Evolutionary conservation across 2,329 filamentous ascomycete genomes (phyloP), one percentile per base, ranked within the genome.

Genomic region (Curvularia hawaiiensis): DNA sequence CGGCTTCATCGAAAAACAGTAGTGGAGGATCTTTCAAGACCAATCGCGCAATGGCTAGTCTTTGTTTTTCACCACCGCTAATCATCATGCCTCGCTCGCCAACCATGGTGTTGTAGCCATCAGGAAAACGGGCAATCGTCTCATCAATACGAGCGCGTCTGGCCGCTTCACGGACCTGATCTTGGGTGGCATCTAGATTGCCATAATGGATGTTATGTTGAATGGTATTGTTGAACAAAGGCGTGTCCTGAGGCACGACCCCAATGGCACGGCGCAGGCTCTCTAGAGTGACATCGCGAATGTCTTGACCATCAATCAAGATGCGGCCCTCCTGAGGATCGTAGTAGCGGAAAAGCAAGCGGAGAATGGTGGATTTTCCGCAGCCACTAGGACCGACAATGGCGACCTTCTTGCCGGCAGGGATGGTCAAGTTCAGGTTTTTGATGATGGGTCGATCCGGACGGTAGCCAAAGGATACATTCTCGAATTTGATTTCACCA

Each of bases 81-180:
- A 97, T 97, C 93, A 97, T 97, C 85, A 97, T 88, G 1, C 93
- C 93, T 46, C 94, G 85, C 80, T 97, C 94, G 52, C 94, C 94
- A 26, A 98, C 95, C 77, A 90, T 92, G 20, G 95, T 98, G 22
- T 88, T 79, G 75, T 98, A 97, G 16, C 92, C 91, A n/a, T 93
- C 89, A 1, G 91, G 92, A 74, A 96, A 88, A n/a, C 80, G 81
- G 54, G 85, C 81, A 50, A 90, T 91, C 44, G 68, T 75, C 20
- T 95, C 88, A 76, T 97, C 89, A 56, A 99, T 92, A 55, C 88
- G 87, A 2, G 95, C 94, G 52, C 92, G 85, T 70, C 88, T 87
- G 1, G 95, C 92, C 0, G 92, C 95, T 30, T 88, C 88, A 12
- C 87, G 75, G 8, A 99, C 89, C 56, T 88, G 82, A 31, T 92